Conservation (phyloP, 148 eudicot genomes). For the Camellia granthamiana region DNA sequence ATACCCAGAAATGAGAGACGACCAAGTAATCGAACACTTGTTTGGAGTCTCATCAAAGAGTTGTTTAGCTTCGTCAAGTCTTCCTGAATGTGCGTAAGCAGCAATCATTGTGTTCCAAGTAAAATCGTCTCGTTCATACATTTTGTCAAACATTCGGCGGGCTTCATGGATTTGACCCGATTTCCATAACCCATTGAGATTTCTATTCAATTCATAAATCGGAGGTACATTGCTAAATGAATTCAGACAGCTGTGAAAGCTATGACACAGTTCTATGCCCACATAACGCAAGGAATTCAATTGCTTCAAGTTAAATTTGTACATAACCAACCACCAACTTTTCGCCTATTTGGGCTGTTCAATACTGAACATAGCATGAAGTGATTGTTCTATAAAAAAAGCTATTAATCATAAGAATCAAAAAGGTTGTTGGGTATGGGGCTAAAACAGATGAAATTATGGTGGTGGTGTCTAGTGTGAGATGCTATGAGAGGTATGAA, state of each 20-base stretch:
- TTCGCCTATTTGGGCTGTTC: background rate
- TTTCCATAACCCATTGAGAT: slow-evolving; percentile 24
- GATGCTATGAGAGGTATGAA: too few species aligned
- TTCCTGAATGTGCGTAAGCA: slow-evolving; percentile 56
- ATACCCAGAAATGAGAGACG: slow-evolving; percentile 68
- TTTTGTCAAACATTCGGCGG: slow-evolving; percentile 53
- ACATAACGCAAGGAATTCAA: background rate
- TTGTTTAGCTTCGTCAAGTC: slow-evolving; percentile 51
- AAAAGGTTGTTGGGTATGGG: background rate
- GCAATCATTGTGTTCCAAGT: slow-evolving; percentile 71
- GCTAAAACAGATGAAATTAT: background rate
- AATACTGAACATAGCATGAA: background rate
- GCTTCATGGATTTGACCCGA: slow-evolving; percentile 54
- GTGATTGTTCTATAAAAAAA: background rate
- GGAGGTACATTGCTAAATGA: background rate
- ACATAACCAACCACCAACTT: slow-evolving; percentile 13
- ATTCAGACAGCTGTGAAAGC: slow-evolving; percentile 11
- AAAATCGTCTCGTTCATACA: slow-evolving; percentile 68
- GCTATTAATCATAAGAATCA: background rate
- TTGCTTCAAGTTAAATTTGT: slow-evolving; percentile 6
- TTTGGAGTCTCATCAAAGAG: slow-evolving; percentile 56
- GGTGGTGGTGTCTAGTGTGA: too few species aligned
- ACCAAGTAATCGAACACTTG: slow-evolving; percentile 74
- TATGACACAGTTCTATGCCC: background rate
- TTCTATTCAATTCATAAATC: slow-evolving; percentile 19